Conservation (phyloP, 2,329 filamentous ascomycete genomes). For the Arthrobotrys sinensis region DNA sequence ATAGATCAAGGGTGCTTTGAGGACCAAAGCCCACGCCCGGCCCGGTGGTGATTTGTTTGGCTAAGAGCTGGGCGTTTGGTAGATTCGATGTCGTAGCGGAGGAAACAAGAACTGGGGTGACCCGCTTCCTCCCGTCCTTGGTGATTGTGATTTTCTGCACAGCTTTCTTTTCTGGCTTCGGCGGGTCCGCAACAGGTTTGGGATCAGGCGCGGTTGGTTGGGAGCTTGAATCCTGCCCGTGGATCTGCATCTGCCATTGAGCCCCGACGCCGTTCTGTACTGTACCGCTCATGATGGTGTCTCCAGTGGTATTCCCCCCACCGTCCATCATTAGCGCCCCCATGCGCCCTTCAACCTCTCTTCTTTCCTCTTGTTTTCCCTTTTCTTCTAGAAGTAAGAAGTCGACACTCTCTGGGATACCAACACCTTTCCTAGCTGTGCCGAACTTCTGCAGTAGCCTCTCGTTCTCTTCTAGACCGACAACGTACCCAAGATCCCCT, state of each 20-base stretch:
- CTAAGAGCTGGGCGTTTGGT: slow-evolving; percentile 64
- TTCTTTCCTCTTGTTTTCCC: slow-evolving; percentile 91
- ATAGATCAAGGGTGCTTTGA: slow-evolving; percentile 87
- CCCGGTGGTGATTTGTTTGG: slow-evolving; percentile 62
- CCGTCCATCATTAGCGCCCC: slow-evolving; percentile 84
- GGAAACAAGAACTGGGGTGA: slow-evolving; percentile 91
- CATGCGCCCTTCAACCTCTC: slow-evolving; percentile 94
- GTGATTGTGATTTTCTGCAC: slow-evolving; percentile 90
- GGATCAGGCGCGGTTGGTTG: slow-evolving; percentile 34
- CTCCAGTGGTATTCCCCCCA: slow-evolving; percentile 76
- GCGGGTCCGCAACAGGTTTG: slow-evolving; percentile 29
- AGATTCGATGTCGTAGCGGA: slow-evolving; percentile 69
- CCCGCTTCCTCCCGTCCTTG: slow-evolving; percentile 96
- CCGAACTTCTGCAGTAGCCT: slow-evolving; percentile 94
- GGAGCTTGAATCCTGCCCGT: slow-evolving; percentile 50
- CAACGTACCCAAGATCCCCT: slow-evolving; percentile 91
- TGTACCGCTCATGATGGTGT: slow-evolving; percentile 71
- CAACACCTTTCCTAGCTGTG: slow-evolving; percentile 86
- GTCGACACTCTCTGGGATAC: slow-evolving; percentile 92
- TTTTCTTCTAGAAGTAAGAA: slow-evolving; percentile 88
- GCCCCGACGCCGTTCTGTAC: slow-evolving; percentile 66
- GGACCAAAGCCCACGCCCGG: slow-evolving; percentile 69
- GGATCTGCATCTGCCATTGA: slow-evolving; percentile 65
- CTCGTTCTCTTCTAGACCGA: slow-evolving; percentile 88
- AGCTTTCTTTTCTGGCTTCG: slow-evolving; percentile 68